phyloP scores from a whole-genome alignment of 768 basidiomycete genomes.

The Leccinum longicurvipes region DNA sequence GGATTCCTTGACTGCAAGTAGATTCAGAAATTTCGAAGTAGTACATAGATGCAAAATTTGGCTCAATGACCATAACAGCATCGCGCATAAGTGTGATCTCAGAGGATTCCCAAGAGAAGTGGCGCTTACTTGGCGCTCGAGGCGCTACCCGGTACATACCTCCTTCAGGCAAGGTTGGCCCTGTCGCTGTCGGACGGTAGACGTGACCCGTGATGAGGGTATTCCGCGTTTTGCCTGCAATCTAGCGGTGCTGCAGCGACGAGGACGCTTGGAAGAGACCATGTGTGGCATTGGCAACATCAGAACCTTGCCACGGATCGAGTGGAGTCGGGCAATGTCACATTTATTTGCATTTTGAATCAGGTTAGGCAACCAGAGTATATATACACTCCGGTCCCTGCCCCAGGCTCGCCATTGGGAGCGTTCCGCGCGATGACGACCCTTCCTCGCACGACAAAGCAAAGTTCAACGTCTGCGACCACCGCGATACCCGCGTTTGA shows the following conservation, averaged over 20 bases:
- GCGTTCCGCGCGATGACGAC: constrained; percentile 31
- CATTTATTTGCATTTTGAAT: constrained; percentile 3
- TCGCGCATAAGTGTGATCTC: not conserved
- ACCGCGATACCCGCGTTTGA: constrained; percentile 9
- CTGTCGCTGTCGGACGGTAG: not conserved
- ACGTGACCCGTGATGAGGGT: not conserved
- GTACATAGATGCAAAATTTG: not conserved
- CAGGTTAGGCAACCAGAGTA: constrained; percentile 1
- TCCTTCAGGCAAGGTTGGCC: constrained; percentile 12
- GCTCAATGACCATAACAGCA: not conserved
- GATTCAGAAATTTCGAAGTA: constrained; percentile 1
- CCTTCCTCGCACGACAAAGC: constrained; percentile 33
- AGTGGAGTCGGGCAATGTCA: not conserved
- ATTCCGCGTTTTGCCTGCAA: not conserved
- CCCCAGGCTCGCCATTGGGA: not conserved
- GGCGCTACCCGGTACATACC: not conserved
- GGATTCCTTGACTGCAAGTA: constrained; percentile 57
- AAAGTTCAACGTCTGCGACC: constrained; percentile 15
- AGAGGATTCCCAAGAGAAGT: not conserved
- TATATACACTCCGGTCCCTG: constrained; percentile 3
- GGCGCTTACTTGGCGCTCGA: not conserved
- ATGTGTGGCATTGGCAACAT: not conserved
- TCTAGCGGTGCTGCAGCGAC: not conserved
- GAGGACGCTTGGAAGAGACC: not conserved
- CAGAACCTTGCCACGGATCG: not conserved